Evolutionary conservation across 2,329 filamentous ascomycete species (phyloP).

Genomic region (Hymenoscyphus linearis): DNA sequence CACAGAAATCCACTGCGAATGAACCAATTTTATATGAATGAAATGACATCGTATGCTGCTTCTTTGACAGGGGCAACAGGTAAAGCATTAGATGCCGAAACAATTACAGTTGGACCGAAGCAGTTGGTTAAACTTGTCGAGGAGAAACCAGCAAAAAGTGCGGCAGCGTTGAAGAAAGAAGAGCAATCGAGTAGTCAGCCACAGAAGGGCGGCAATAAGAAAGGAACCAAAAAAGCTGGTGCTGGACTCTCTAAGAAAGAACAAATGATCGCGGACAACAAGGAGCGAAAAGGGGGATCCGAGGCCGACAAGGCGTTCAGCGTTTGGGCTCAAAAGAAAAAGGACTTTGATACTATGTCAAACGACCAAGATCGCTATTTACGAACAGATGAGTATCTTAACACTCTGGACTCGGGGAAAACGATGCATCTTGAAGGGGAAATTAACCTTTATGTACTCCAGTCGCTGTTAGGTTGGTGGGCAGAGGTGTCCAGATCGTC

Average conservation of each 20-base stretch:
- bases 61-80: slow-evolving; percentile 62
- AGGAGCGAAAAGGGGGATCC: slow-evolving; percentile 26
- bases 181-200: slow-evolving; percentile 3
- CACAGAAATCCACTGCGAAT: slow-evolving; percentile 29
- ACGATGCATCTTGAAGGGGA: slow-evolving; percentile 30
- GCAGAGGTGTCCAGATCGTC: slow-evolving; percentile 34
- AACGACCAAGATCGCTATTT: slow-evolving; percentile 30
- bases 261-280: slow-evolving; percentile 31
- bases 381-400: slow-evolving; percentile 27
- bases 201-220: slow-evolving; percentile 23
- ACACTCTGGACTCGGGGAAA: slow-evolving; percentile 27
- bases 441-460: slow-evolving; percentile 42
- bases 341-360: slow-evolving; percentile 24
- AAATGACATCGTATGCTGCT: slow-evolving; percentile 63
- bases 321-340: slow-evolving; percentile 30
- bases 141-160: slow-evolving; percentile 23
- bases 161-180: slow-evolving; percentile 22
- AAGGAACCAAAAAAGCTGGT: slow-evolving; percentile 35
- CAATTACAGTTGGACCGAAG: slow-evolving; percentile 46
- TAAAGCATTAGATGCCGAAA: slow-evolving; percentile 59
- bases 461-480: slow-evolving; percentile 45
- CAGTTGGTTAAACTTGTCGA: slow-evolving; percentile 24
- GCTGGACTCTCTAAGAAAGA: slow-evolving; percentile 35
- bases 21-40: slow-evolving; percentile 60
- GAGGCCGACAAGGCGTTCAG: slow-evolving; percentile 31